Base-by-base conservation (phyloP, 306 rosid species). In the Casuarina glauca region DNA sequence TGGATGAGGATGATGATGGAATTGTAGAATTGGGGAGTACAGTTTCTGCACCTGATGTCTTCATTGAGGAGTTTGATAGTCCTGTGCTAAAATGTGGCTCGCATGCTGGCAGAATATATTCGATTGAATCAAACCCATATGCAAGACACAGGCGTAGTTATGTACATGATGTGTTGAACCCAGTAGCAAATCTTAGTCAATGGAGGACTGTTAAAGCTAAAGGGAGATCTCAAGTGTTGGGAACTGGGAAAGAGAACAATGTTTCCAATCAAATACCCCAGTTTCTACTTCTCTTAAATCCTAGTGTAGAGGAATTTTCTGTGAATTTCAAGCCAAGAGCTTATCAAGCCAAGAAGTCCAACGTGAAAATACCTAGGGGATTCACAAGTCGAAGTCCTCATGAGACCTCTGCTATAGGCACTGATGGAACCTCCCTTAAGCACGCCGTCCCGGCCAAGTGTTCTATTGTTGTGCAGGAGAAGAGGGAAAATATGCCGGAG, bases 121-220 rank as follows among this genome's bases (percentile, higher is more conserved):
- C 75, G 72, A 66, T 76, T 32, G 91, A 74, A 72, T 72, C 75
- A 39, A 86, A 83, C 16, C 74, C 78, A 2, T 86, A 74, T 76
- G 93, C 79, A 64, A 80, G 94, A 75, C 90, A 88, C 45, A 86
- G 97, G 78, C 88, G 86, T 87, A 82, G 60, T 67, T 87, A 87
- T 85, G 96, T 87, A 80, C 93, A 86, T 82, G 79, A 97, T 38
- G 93, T 91, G 81, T 78, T 91, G 82, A 91, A 86, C 72, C 97
- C 97, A 0, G 97, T 90, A 41, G 97, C 91, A 71, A 91, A 93
- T 41, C 85, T 93, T 26, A 73, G 89, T 36, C 97, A 91, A 69
- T 91, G 93, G 93, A 91, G 90, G 83, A 84, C 82, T 46, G 87
- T 79, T 9, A 91, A 93, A 88, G 83, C 82, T 45, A 86, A 74